phyloP scores from a whole-genome alignment of 352 stramenopile species.

The Globisporangium acanthophoron region DNA sequence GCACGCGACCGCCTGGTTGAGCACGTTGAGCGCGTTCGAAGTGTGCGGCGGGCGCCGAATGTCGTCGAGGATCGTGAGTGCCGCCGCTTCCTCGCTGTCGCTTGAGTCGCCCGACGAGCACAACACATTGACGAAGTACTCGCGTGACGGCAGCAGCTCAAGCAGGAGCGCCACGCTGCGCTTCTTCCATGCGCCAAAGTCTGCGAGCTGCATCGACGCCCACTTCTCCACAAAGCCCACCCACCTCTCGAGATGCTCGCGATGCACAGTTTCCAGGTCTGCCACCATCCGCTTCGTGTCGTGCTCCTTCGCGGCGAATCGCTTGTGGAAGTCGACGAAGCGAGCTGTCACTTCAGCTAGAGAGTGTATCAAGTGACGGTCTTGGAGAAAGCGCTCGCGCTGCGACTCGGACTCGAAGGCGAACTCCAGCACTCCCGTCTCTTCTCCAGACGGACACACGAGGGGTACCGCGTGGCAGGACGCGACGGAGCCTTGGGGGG shows the following conservation, averaged over 20 bases:
- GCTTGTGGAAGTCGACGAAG: neutral
- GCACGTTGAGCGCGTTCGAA: slow-evolving; percentile 9
- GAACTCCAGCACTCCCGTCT: slow-evolving; percentile 11
- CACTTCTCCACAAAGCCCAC: slow-evolving; percentile 7
- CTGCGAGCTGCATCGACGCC: neutral
- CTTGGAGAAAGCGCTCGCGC: slow-evolving; percentile 4
- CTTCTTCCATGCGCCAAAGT: slow-evolving; percentile 8
- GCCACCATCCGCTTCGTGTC: neutral
- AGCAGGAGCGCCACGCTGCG: neutral
- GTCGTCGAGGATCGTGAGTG: slow-evolving; percentile 6
- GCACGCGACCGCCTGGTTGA: slow-evolving; percentile 5
- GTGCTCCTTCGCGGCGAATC: slow-evolving; percentile 1
- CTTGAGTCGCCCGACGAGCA: neutral
- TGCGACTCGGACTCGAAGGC: slow-evolving; percentile 11
- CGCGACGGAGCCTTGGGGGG: neutral
- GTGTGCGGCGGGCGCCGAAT: neutral
- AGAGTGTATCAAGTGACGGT: neutral
- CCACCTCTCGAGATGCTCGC: slow-evolving; percentile 4
- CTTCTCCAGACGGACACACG: neutral
- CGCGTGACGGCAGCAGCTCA: slow-evolving; percentile 1
- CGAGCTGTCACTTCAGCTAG: neutral
- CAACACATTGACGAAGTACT: slow-evolving; percentile 7
- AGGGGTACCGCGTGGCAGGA: slow-evolving; percentile 6
- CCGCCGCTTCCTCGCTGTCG: slow-evolving; percentile 2
- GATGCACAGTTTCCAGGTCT: neutral